Evolutionary conservation across 176 grass and related monocot species (phyloP), one percentile per base, ranked within the genome.

Genomic region (Lolium rigidum): DNA sequence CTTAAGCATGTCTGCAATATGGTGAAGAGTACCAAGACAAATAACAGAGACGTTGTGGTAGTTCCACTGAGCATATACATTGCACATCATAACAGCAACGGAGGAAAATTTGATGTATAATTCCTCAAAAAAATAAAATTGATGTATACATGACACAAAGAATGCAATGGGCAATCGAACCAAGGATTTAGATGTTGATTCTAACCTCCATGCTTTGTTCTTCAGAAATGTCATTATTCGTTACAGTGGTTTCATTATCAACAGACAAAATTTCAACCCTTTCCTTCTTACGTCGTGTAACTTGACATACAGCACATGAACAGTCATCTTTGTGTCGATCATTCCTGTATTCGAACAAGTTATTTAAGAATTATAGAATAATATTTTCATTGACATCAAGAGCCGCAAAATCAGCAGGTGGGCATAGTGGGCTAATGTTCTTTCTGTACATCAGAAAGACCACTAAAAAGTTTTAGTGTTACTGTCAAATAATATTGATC

Each of bases 321-420:
- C 93, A 95, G 68, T 95, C 93, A 80, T 69, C 82, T 82, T 95
- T 93, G 68, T 95, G 93, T 38, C 86, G 83, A 79, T 95, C 93
- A 63, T 89, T 95, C 88, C 93, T 95, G 86, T 71, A 87, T 64
- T 62, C 56, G 77, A 89, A 74, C 38, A 70, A 37, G 82, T 16
- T 70, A 81, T 73, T 43, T 94, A 66, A 87, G 52, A 44, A n/a
- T 39, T 39, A 80, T 17, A 69, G 41, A 82, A 13, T 35, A 55
- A 60, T 12, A 77, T 59, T 14, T 38, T 43, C 25, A 20, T 71
- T 71, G 61, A 54, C 18, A 76, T 31, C 6, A 9, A 69, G 39
- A 76, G 57, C 22, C 52, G 12, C 58, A 81, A 20, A 76, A 20
- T 43, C 9, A 21, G 50, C 43, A 41, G 25, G 56, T 80, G 31